A percentile compares a stretch with the other conserved stretches of the same genome.
Evolutionary conservation across 2,329 filamentous ascomycete genomes (phyloP).

Genomic region (Phoma herbarum): DNA sequence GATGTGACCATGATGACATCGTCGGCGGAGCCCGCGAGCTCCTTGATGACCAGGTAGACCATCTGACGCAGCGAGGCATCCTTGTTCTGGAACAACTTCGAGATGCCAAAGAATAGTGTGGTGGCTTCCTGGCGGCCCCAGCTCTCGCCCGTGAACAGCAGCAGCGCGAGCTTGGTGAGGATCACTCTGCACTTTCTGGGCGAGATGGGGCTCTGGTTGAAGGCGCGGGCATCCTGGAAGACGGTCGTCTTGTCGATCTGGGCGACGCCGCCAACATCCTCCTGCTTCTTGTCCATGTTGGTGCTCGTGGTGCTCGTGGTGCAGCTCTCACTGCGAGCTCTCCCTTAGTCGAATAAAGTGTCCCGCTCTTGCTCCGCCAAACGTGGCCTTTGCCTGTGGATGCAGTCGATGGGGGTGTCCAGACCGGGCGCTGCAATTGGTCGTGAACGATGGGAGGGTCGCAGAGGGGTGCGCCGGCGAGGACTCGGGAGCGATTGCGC

Average conservation of each 20-base stretch:
- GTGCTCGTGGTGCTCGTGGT: slow-evolving; percentile 24
- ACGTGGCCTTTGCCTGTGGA: slow-evolving; percentile 47
- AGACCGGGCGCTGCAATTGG: slow-evolving; percentile 19
- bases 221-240: slow-evolving; percentile 98
- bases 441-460: slow-evolving; percentile 9
- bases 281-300: slow-evolving; percentile 85
- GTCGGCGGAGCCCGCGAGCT: slow-evolving; percentile 92
- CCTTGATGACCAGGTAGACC: slow-evolving; percentile 98
- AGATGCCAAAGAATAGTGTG: slow-evolving; percentile 95
- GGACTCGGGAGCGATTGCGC: slow-evolving; percentile 19
- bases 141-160: slow-evolving; percentile 95
- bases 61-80: slow-evolving; percentile 98
- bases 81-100: slow-evolving; percentile 99
- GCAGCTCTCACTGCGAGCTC: slow-evolving; percentile 37
- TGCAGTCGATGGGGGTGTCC: slow-evolving; percentile 11
- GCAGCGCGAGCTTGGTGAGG: slow-evolving; percentile 94
- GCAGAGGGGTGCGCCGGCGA: slow-evolving; percentile 19
- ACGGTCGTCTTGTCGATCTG: slow-evolving; percentile 98
- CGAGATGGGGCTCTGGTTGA: slow-evolving; percentile 97
- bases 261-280: slow-evolving; percentile 95
- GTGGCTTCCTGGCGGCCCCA: slow-evolving; percentile 98
- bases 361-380: slow-evolving; percentile 45
- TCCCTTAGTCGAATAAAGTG: slow-evolving; percentile 33
- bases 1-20: slow-evolving; percentile 99
- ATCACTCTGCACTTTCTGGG: slow-evolving; percentile 93